Evolutionary conservation across 2,329 filamentous ascomycete species (phyloP), one percentile per base, ranked within the genome.

Genomic region (Nigrograna mackinnonii): DNA sequence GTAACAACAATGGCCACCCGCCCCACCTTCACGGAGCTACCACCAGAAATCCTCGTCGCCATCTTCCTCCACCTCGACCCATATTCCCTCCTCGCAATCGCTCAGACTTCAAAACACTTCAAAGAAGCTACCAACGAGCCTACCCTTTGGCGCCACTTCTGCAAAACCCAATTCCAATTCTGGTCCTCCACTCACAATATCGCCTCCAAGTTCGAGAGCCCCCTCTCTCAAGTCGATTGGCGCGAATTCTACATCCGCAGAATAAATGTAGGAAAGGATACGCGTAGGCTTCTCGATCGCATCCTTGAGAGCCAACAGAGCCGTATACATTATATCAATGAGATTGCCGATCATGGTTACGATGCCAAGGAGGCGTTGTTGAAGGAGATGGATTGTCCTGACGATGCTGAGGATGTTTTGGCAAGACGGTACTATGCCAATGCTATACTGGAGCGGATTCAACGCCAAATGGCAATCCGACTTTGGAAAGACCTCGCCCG

Each of bases 281-380:
- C 69, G 6, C 40, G 47, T 18, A 38, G 56, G 4, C 45, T 69
- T 6, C 72, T 97, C 43, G 76, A 91, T 49, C 78, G 74, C 21
- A 83, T 96, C 44, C 73, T 97, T 40, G 67, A 74, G n/a, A 84
- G 80, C 22, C 88, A 90, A 64, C 78, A 84, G 24, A 77, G 82
- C 40, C 84, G 91, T 16, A 78, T 90, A 43, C 76, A 78, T 41
- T 84, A 85, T 57, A 84, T 90, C 49, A 82, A 87, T 55, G 71
- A 78, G 37, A 87, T 97, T 48, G 83, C 87, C 39, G 72, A 76
- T 20, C 77, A 85, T 57, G 91, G 91, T 1, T 92, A 91, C 59
- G 91, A 97, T 72, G 88, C 86, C 34, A 96, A 96, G 66, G 91
- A 96, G 65, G 85, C 84, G 41, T 77, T 97, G 36, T 59, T 91